Conservation (phyloP, 345 rosid species). For the Hibiscus mutabilis region DNA sequence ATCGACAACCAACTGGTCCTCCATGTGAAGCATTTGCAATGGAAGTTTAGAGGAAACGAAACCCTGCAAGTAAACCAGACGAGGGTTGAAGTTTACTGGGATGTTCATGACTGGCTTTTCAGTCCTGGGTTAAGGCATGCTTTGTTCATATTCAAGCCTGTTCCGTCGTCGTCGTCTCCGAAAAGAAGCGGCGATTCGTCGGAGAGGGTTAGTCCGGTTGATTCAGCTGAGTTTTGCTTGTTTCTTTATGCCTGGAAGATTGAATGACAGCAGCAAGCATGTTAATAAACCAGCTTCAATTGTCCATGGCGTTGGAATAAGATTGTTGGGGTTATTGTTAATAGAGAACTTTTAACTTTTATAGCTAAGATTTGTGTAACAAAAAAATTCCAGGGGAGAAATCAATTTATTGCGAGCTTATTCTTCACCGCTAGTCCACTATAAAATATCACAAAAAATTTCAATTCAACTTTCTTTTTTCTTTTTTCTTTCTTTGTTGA, state of each 20-base stretch:
- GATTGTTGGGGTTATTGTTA: not conserved
- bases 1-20: constrained; percentile 54
- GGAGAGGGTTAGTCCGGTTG: not conserved
- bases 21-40: constrained; percentile 64
- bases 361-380: too few relatives aligned
- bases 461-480: too few relatives aligned
- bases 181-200: constrained; percentile 16
- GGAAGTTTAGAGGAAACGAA: constrained; percentile 79
- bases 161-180: constrained; percentile 31
- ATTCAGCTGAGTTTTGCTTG: constrained; percentile 44
- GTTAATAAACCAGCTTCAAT: not conserved
- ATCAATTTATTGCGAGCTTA: too few relatives aligned
- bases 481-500: too few relatives aligned
- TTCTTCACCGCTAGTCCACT: too few relatives aligned
- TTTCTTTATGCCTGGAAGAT: constrained; percentile 48
- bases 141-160: constrained; percentile 56
- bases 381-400: too few relatives aligned
- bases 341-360: too few relatives aligned
- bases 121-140: constrained; percentile 64
- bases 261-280: constrained; percentile 18
- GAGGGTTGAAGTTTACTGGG: constrained; percentile 64
- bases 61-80: constrained; percentile 39
- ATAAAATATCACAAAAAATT: too few relatives aligned
- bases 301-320: constrained; percentile 12
- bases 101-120: constrained; percentile 74